A percentile compares a stretch with the other conserved stretches of the same genome.
phyloP scores from a whole-genome alignment of 2,329 filamentous ascomycete genomes.

The Arachnomyces sp. region DNA sequence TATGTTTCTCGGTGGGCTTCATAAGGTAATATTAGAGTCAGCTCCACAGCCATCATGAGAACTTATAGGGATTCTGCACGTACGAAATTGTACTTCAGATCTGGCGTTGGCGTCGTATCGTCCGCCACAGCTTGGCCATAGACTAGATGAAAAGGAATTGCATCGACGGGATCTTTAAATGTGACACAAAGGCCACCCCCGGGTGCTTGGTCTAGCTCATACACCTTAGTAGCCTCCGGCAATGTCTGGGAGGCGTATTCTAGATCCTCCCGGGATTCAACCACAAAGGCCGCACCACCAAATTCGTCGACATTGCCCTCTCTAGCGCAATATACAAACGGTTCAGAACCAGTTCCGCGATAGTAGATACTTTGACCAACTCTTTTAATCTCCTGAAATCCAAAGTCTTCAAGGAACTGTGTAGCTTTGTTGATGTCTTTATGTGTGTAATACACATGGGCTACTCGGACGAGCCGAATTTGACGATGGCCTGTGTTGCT shows the following conservation, averaged over 20 bases:
- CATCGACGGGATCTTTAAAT: conserved; percentile 31
- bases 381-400: conserved; percentile 33
- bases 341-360: conserved; percentile 37
- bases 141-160: conserved; percentile 34
- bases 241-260: conserved; percentile 25
- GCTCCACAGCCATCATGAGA: too few species aligned
- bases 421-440: conserved; percentile 43
- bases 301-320: conserved; percentile 35
- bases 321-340: conserved; percentile 38
- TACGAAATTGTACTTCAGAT: conserved; percentile 19
- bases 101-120: conserved; percentile 12
- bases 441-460: conserved; percentile 50
- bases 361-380: conserved; percentile 33
- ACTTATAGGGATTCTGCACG: neutral
- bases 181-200: conserved; percentile 34
- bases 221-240: conserved; percentile 22
- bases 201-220: conserved; percentile 29
- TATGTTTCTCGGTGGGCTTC: conserved; percentile 18
- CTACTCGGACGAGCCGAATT: conserved; percentile 41
- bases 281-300: conserved; percentile 34
- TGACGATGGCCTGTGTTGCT: conserved; percentile 18
- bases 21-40: neutral
- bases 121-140: conserved; percentile 27
- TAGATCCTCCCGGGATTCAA: conserved; percentile 36
- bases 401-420: conserved; percentile 38